phyloP scores from a whole-genome alignment of 768 basidiomycete species.

The Sistotremastrum niveocremeum region DNA sequence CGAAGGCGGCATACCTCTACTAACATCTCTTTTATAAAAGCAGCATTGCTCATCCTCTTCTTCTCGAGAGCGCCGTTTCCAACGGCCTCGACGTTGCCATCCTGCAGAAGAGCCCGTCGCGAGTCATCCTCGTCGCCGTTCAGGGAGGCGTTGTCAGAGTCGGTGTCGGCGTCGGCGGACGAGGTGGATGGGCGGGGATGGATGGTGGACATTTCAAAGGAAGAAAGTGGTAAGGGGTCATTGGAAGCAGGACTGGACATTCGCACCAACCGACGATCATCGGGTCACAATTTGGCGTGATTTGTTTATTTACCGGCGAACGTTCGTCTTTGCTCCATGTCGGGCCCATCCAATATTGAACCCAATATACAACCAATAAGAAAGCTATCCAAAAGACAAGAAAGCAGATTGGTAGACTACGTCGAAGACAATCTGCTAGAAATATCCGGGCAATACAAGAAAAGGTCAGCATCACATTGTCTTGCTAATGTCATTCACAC shows the following conservation, averaged over 20 bases:
- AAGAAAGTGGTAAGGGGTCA: not conserved
- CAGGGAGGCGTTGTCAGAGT: not conserved
- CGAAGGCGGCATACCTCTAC: constrained; percentile 1
- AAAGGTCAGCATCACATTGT: constrained; percentile 39
- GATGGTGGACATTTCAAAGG: not conserved
- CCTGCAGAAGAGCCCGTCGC: too few species aligned
- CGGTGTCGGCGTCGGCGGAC: not conserved
- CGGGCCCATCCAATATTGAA: not conserved
- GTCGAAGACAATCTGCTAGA: constrained; percentile 54
- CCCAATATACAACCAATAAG: not conserved
- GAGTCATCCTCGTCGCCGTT: too few species aligned
- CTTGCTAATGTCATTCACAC: constrained; percentile 7
- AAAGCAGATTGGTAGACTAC: constrained; percentile 48
- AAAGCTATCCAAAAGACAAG: constrained; percentile 41
- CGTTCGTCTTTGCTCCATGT: not conserved
- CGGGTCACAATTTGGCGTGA: not conserved
- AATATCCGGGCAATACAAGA: constrained; percentile 57
- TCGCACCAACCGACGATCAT: not conserved
- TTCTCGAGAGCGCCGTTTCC: too few species aligned
- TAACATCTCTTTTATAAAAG: constrained; percentile 3
- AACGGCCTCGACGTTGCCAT: too few species aligned
- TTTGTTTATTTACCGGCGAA: not conserved
- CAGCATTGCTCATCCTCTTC: too few species aligned
- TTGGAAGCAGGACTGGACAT: not conserved
- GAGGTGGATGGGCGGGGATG: not conserved